Percentiles rank a stretch among this genome's conserved stretches.
Evolutionary conservation across 2,329 filamentous ascomycete genomes (phyloP).

Genomic region (Alternaria atra): DNA sequence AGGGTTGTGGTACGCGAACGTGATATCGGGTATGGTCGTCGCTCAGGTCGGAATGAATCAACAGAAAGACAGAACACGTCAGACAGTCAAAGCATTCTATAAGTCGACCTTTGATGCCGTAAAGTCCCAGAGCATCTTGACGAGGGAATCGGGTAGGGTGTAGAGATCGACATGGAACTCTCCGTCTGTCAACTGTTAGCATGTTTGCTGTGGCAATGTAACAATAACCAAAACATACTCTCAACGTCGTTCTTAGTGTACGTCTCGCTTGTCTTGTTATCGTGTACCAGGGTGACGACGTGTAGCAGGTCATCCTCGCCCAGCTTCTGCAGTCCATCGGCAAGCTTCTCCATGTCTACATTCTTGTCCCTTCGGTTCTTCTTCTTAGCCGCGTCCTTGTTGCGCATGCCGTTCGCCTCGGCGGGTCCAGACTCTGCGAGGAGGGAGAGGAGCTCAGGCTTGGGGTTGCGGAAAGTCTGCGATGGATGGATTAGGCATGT

Average conservation of each 20-base stretch:
- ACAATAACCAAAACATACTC: constrained; percentile 66
- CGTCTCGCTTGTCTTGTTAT: constrained; percentile 92
- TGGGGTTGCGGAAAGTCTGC: constrained; percentile 89
- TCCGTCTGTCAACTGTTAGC: constrained; percentile 68
- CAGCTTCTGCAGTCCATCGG: constrained; percentile 87
- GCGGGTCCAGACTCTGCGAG: constrained; percentile 86
- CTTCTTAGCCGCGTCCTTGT: constrained; percentile 78
- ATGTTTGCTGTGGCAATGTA: background rate
- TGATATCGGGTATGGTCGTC: constrained; percentile 1
- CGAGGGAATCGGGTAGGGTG: constrained; percentile 88
- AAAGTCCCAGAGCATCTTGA: constrained; percentile 97
- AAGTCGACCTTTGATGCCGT: constrained; percentile 53
- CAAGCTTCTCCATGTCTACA: constrained; percentile 95
- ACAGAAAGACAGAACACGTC: background rate
- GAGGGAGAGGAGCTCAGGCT: constrained; percentile 79
- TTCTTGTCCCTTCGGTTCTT: constrained; percentile 73
- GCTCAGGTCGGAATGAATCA: background rate
- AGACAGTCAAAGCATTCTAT: constrained; percentile 25
- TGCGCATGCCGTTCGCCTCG: constrained; percentile 67
- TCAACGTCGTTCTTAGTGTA: constrained; percentile 98
- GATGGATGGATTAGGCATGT: background rate
- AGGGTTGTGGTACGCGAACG: constrained; percentile 1
- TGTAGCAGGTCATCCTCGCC: constrained; percentile 92
- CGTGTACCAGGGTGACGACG: constrained; percentile 97
- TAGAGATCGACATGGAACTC: constrained; percentile 99